phyloP scores from a whole-genome alignment of 2,329 filamentous ascomycete genomes.

The Fusarium musae region DNA sequence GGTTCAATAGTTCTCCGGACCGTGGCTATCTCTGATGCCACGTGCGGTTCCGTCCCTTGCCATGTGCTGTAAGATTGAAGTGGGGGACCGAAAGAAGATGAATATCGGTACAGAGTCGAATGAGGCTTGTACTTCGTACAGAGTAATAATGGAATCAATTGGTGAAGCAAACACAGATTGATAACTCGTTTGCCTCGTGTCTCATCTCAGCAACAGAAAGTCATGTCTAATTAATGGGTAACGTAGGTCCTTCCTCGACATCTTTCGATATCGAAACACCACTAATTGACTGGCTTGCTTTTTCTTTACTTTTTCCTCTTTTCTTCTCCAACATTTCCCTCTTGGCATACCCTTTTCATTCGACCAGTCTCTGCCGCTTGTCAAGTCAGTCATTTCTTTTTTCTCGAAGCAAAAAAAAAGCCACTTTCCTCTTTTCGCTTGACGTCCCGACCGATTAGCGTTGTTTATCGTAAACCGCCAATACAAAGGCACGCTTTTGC shows the following conservation, averaged over 20 bases:
- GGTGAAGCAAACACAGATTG: constrained; percentile 2
- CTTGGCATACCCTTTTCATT: background rate
- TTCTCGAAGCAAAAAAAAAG: background rate
- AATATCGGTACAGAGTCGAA: background rate
- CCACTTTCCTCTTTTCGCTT: constrained; percentile 22
- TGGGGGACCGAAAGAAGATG: constrained; percentile 24
- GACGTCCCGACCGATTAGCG: constrained; percentile 24
- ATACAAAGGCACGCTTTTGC: background rate
- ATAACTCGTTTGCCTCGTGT: background rate
- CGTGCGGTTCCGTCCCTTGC: constrained; percentile 33
- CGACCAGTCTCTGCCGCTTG: background rate
- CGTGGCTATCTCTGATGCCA: constrained; percentile 34
- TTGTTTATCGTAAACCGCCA: constrained; percentile 8
- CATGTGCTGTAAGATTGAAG: constrained; percentile 18
- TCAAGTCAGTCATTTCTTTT: constrained; percentile 5
- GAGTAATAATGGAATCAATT: background rate
- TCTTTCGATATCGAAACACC: background rate
- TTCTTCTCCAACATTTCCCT: background rate
- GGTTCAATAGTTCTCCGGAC: constrained; percentile 11
- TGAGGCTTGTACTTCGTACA: background rate
- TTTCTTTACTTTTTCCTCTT: background rate
- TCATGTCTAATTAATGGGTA: background rate
- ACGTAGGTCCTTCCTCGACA: background rate
- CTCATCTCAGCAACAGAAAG: background rate
- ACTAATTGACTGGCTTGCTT: background rate